phyloP scores from a whole-genome alignment of 768 basidiomycete species.

The Pulveroboletus ravenelii region DNA sequence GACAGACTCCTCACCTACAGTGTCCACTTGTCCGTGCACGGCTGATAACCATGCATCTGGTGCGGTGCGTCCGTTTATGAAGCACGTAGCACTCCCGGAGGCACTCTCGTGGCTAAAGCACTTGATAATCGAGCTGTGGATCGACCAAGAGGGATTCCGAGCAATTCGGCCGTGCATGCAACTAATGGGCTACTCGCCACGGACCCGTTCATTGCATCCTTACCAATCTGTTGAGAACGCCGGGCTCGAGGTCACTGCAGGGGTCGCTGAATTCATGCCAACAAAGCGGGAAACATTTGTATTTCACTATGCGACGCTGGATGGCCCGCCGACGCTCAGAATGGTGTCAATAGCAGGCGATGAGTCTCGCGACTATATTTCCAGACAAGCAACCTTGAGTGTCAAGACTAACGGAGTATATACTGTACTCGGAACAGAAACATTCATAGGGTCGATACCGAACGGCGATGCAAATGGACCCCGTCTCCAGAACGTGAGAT shows the following conservation, averaged over 20 bases:
- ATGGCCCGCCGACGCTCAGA: slow-evolving; percentile 62
- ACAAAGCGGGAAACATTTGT: slow-evolving; percentile 50
- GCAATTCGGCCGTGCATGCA: slow-evolving; percentile 54
- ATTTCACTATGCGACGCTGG: slow-evolving; percentile 72
- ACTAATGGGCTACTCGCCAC: slow-evolving; percentile 48
- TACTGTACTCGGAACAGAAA: slow-evolving; percentile 64
- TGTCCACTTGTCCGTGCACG: slow-evolving; percentile 5
- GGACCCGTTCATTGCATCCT: slow-evolving; percentile 25
- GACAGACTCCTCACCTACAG: slow-evolving; percentile 3
- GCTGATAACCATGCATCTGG: slow-evolving; percentile 2
- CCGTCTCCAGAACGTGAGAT: slow-evolving; percentile 33
- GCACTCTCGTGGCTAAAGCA: slow-evolving; percentile 51
- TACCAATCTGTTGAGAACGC: slow-evolving; percentile 24
- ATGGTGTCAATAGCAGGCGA: slow-evolving; percentile 63
- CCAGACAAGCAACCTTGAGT: slow-evolving; percentile 66
- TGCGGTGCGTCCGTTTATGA: slow-evolving; percentile 8
- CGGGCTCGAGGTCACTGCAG: slow-evolving; percentile 35
- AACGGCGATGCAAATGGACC: slow-evolving; percentile 15
- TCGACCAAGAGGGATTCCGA: slow-evolving; percentile 84
- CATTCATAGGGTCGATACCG: slow-evolving; percentile 19
- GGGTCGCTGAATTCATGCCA: slow-evolving; percentile 64
- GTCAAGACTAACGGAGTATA: slow-evolving; percentile 74
- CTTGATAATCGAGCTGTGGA: slow-evolving; percentile 55
- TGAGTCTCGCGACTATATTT: slow-evolving; percentile 68
- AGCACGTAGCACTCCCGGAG: slow-evolving; percentile 28